Evolutionary conservation across 192 early-diverging fungal species (phyloP).

Genomic region (Coemansia sp.): DNA sequence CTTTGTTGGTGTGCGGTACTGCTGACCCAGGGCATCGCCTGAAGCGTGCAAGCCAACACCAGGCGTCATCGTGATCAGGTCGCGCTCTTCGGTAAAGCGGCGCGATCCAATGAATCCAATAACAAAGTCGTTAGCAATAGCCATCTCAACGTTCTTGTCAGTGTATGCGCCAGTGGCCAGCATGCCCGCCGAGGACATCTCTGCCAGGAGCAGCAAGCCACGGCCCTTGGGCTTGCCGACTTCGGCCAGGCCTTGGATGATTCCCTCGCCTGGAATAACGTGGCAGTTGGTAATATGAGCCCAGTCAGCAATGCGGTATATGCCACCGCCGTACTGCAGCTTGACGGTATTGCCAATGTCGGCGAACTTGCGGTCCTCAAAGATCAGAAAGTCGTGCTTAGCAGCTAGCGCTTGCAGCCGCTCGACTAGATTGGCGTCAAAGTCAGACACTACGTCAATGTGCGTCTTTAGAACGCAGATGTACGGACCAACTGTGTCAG

Average conservation of each 20-base stretch:
- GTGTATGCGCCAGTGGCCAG: conserved; percentile 85
- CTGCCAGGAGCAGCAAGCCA: conserved; percentile 87
- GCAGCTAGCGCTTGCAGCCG: conserved; percentile 74
- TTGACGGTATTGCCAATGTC: conserved; percentile 99
- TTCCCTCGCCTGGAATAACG: conserved; percentile 93
- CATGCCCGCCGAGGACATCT: conserved; percentile 95
- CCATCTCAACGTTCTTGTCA: conserved; percentile 83
- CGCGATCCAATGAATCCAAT: conserved; percentile 89
- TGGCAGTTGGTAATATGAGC: conserved; percentile 97
- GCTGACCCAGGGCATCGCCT: conserved; percentile 92
- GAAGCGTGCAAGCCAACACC: conserved; percentile 86
- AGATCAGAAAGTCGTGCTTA: conserved; percentile 95
- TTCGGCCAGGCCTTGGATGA: conserved; percentile 89
- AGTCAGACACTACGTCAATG: conserved; percentile 92
- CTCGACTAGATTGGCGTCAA: conserved; percentile 82
- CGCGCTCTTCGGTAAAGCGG: conserved; percentile 72
- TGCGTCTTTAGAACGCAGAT: conserved; percentile 98
- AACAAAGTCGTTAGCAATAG: conserved; percentile 88
- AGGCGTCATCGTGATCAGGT: conserved; percentile 95
- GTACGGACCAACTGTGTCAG: conserved; percentile 89
- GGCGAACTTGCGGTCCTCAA: conserved; percentile 99
- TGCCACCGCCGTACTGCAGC: conserved; percentile 88
- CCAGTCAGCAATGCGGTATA: conserved; percentile 95
- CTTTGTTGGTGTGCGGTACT: conserved; percentile 89
- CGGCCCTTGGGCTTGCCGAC: conserved; percentile 80